A percentile compares a stretch with the other conserved stretches of the same genome.
Conservation (phyloP, 1,284 basidiomycete species). For the Moniliella sp. region DNA sequence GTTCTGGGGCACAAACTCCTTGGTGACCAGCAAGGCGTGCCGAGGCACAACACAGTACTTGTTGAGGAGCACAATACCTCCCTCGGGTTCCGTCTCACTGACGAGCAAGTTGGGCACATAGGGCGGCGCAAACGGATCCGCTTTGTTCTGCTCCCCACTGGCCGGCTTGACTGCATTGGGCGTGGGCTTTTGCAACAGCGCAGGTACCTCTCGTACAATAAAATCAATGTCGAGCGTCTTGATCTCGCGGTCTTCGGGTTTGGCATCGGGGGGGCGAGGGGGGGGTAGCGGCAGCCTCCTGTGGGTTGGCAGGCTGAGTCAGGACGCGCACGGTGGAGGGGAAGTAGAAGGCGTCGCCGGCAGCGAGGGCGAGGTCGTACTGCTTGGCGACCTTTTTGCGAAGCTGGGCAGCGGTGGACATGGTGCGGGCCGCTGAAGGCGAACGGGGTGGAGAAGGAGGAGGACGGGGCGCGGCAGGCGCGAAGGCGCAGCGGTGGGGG, state of each 20-base stretch:
- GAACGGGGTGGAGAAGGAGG: too few species aligned
- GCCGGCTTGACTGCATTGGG: slow-evolving; percentile 3
- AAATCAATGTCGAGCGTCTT: too few species aligned
- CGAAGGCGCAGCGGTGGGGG: too few species aligned
- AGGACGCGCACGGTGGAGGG: slow-evolving; percentile 10
- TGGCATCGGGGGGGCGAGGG: too few species aligned
- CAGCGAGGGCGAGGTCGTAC: slow-evolving; percentile 9
- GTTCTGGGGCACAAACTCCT: slow-evolving; percentile 18
- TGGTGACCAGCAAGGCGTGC: slow-evolving; percentile 27
- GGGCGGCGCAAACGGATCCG: slow-evolving; percentile 28
- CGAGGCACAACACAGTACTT: slow-evolving; percentile 27
- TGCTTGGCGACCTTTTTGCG: slow-evolving; percentile 14
- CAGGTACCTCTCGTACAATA: slow-evolving; percentile 13
- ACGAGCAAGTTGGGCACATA: slow-evolving; percentile 28
- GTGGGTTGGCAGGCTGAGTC: neutral
- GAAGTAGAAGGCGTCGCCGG: slow-evolving; percentile 23
- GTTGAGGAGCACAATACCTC: slow-evolving; percentile 24
- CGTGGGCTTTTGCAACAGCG: slow-evolving; percentile 20
- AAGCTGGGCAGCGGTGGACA: too few species aligned
- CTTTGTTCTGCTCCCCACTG: slow-evolving; percentile 14
- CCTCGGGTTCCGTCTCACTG: slow-evolving; percentile 10
- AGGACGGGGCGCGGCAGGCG: too few species aligned
- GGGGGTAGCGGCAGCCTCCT: too few species aligned
- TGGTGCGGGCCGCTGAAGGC: too few species aligned
- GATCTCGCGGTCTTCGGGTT: too few species aligned